Evolutionary conservation across 2,329 filamentous ascomycete genomes (phyloP), one percentile per base, ranked within the genome.

Genomic region (Calonectria ilicicola): DNA sequence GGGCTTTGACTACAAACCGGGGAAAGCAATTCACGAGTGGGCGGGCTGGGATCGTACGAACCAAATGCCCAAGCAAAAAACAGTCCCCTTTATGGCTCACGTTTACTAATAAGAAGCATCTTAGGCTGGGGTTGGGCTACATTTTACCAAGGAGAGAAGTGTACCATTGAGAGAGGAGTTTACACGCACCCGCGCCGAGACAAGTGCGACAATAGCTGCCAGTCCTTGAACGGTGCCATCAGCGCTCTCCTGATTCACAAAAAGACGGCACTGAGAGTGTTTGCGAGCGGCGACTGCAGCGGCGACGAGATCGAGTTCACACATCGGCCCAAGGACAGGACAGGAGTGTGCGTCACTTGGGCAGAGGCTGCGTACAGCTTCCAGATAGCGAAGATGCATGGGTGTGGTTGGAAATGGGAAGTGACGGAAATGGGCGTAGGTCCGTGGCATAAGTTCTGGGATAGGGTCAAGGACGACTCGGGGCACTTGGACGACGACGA

Each of bases 201-300:
- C 27, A 9, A 17, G 17, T 65, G 62, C 44, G 62, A 65, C 46
- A 51, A 21, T 14, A 23, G n/a, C 19, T 51, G 44, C 35, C 12
- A 53, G 17, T 2, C n/a, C 21, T 17, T 38, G 17, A 35, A 65
- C 32, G 29, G 46, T 9, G 27, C 32, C 32, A 19, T 23, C 15
- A 65, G 46, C 21, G 46, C 32, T 19, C 17, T 38, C 32, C 7
- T 65, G 7, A 40, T 40, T n/a, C n/a, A 26, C 29, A 8, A 17
- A 2, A 14, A n/a, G 7, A 3, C n/a, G 21, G 5, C 19, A 15
- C 1, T 65, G 23, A 32, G 32, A 1, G 63, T 38, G 32, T 65
- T 40, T 23, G 21, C 63, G 3, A 53, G n/a, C 8, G 63, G 63
- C 35, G 63, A 65, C 46, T 65, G 63, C 63, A 65, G 29, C 29